Evolutionary conservation across 2,329 filamentous ascomycete genomes (phyloP).

Genomic region (Fusarium poae): DNA sequence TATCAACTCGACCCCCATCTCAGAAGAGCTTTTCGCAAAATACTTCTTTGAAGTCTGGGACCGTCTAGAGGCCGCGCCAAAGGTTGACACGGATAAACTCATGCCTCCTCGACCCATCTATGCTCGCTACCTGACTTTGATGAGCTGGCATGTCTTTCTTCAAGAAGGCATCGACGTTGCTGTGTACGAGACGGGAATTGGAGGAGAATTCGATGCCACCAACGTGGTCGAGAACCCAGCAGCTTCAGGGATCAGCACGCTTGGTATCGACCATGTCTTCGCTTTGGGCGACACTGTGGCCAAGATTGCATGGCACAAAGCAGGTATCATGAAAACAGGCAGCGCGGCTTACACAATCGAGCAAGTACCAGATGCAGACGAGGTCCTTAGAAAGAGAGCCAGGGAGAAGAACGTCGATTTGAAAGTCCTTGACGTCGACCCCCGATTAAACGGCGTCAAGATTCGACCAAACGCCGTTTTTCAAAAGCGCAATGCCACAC

Average conservation of each 20-base stretch:
- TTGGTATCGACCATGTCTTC: conserved; percentile 77
- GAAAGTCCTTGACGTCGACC: conserved; percentile 61
- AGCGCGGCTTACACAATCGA: conserved; percentile 69
- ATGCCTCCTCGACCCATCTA: conserved; percentile 66
- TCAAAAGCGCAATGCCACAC: conserved; percentile 69
- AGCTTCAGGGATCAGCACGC: conserved; percentile 71
- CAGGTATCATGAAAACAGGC: conserved; percentile 75
- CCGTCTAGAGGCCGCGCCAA: conserved; percentile 58
- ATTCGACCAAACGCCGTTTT: conserved; percentile 67
- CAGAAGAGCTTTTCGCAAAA: conserved; percentile 69
- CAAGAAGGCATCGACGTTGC: conserved; percentile 72
- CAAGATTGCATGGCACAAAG: conserved; percentile 80
- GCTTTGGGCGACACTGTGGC: conserved; percentile 72
- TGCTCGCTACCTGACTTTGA: conserved; percentile 72
- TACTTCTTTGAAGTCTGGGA: conserved; percentile 80
- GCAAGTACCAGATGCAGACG: conserved; percentile 61
- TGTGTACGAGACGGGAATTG: conserved; percentile 76
- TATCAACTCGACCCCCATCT: conserved; percentile 69
- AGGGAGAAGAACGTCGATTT: conserved; percentile 64
- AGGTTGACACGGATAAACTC: conserved; percentile 51
- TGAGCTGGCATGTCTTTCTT: conserved; percentile 76
- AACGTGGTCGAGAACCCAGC: conserved; percentile 72
- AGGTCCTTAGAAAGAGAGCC: conserved; percentile 65
- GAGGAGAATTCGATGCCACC: conserved; percentile 77
- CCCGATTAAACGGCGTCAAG: conserved; percentile 60